Evolutionary conservation across 352 stramenopile genomes (phyloP).

Genomic region (Globisporangium spiculum): DNA sequence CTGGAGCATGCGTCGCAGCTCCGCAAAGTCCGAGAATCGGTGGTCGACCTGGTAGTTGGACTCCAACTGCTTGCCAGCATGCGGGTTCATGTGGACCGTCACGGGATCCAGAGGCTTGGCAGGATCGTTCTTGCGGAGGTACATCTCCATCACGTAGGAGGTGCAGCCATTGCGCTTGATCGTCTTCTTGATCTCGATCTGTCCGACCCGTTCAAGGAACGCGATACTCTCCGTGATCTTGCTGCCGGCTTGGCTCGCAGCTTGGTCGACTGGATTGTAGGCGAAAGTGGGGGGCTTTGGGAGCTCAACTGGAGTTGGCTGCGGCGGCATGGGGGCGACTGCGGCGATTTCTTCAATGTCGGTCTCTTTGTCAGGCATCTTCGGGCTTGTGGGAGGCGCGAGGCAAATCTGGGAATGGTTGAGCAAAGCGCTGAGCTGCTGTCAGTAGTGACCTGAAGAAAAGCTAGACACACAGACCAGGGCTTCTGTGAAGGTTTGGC

Average conservation of each 20-base stretch:
- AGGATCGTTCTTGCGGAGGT: background rate
- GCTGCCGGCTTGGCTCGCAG: background rate
- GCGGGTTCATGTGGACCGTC: slow-evolving; percentile 5
- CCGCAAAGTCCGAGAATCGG: slow-evolving; percentile 12
- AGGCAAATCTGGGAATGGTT: background rate
- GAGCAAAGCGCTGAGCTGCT: background rate
- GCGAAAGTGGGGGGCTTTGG: background rate
- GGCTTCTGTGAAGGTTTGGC: background rate
- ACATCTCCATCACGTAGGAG: slow-evolving; percentile 20
- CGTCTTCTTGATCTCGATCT: slow-evolving; percentile 13
- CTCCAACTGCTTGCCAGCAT: slow-evolving; percentile 7
- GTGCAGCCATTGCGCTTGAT: slow-evolving; percentile 16
- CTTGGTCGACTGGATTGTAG: background rate
- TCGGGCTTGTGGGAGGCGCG: background rate
- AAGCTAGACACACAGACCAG: background rate
- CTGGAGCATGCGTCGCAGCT: slow-evolving; percentile 10
- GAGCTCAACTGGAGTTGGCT: background rate
- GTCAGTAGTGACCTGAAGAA: background rate
- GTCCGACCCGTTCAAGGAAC: slow-evolving; percentile 11
- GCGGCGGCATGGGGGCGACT: background rate
- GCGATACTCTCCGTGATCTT: slow-evolving; percentile 11
- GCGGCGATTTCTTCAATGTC: background rate
- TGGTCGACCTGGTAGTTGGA: slow-evolving; percentile 24
- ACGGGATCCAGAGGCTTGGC: background rate
- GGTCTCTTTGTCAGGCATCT: background rate